phyloP scores from a whole-genome alignment of 108 stramenopile species.

The Pinguiococcus pyrenoidosus region DNA sequence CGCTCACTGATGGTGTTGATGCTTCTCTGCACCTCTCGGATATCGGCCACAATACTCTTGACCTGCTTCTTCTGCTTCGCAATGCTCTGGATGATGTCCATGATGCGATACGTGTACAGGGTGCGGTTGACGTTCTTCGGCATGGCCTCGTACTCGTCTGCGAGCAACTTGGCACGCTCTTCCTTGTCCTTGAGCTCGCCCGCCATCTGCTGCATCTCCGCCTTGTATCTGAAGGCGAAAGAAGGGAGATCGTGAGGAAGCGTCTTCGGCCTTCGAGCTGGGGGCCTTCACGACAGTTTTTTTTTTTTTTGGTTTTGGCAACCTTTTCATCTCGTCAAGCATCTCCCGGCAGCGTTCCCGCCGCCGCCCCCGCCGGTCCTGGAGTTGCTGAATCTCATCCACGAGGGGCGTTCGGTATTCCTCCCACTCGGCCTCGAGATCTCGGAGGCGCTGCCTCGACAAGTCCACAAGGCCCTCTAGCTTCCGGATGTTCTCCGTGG shows the following conservation, averaged over 20 bases:
- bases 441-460: too few relatives aligned
- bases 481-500: too few relatives aligned
- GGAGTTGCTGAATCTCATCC: too few relatives aligned
- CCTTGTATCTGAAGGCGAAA: too few relatives aligned
- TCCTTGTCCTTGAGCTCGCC: conserved; percentile 14
- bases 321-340: conserved; percentile 9
- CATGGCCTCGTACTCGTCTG: conserved; percentile 4
- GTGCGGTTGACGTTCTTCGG: conserved; percentile 19
- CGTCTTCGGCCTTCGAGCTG: too few relatives aligned
- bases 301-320: too few relatives aligned
- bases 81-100: conserved; percentile 19
- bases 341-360: background rate
- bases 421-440: too few relatives aligned
- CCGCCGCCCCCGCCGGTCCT: too few relatives aligned
- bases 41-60: conserved; percentile 11
- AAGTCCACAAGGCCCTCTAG: too few relatives aligned
- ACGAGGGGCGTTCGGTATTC: too few relatives aligned
- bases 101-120: conserved; percentile 20
- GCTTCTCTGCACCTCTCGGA: conserved; percentile 10
- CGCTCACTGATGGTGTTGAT: conserved; percentile 5
- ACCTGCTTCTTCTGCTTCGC: conserved; percentile 22
- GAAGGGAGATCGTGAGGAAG: background rate
- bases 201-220: conserved; percentile 6
- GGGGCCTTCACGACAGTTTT: too few relatives aligned
- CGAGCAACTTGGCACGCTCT: background rate